Evolutionary conservation across 352 stramenopile species (phyloP).

Genomic region (Pythium phragmitis): DNA sequence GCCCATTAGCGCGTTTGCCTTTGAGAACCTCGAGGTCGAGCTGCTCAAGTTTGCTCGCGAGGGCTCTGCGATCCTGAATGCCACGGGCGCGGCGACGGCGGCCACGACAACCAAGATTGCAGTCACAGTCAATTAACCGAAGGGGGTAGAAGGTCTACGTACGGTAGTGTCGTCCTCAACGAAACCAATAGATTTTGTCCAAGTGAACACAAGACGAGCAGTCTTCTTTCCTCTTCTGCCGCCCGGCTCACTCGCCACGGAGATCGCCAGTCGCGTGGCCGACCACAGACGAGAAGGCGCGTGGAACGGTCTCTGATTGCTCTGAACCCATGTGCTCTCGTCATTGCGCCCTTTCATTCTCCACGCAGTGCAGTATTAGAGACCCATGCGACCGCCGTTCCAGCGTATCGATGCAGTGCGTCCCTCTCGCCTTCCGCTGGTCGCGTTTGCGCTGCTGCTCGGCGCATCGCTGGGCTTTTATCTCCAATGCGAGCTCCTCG

Average conservation of each 20-base stretch:
- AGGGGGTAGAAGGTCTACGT: background rate
- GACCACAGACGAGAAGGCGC: background rate
- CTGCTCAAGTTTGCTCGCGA: constrained; percentile 51
- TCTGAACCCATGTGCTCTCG: background rate
- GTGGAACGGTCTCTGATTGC: background rate
- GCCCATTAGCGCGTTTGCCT: constrained; percentile 60
- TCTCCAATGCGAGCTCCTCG: background rate
- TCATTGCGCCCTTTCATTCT: background rate
- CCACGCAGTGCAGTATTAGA: background rate
- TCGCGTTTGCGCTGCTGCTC: background rate
- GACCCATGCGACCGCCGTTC: background rate
- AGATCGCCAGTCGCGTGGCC: too few relatives aligned
- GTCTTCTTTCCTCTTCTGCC: too few relatives aligned
- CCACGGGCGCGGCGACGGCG: background rate
- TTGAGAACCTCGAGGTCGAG: constrained; percentile 56
- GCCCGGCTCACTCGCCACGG: too few relatives aligned
- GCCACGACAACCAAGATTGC: background rate
- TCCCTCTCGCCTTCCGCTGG: background rate
- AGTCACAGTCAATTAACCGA: background rate
- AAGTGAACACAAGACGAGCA: background rate
- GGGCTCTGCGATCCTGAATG: constrained; percentile 25
- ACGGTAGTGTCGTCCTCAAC: background rate
- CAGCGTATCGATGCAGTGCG: background rate
- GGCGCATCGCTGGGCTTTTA: background rate
- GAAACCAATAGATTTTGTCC: constrained; percentile 3